Conservation (phyloP, 2,329 filamentous ascomycete species). For the Fusarium phyllophilum region DNA sequence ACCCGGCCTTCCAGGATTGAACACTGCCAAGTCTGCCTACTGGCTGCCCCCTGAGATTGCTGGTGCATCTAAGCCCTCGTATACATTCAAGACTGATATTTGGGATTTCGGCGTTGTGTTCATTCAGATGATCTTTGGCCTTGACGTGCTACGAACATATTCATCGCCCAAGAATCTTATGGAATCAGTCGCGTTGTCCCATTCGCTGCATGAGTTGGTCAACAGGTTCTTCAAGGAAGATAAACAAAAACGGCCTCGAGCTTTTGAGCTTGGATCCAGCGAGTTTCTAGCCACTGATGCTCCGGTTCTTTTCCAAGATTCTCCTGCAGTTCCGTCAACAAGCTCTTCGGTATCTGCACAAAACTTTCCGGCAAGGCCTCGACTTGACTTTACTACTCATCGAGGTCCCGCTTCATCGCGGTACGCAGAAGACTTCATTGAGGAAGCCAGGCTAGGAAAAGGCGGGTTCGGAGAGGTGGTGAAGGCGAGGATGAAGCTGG, state of each 20-base stretch:
- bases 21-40: constrained; percentile 77
- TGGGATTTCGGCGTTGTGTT: constrained; percentile 96
- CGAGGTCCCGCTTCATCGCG: constrained; percentile 69
- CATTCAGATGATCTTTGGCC: constrained; percentile 92
- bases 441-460: constrained; percentile 88
- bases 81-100: constrained; percentile 85
- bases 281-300: constrained; percentile 75
- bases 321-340: constrained; percentile 52
- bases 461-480: constrained; percentile 97
- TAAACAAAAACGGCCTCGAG: constrained; percentile 83
- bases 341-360: constrained; percentile 57
- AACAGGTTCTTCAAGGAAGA: constrained; percentile 86
- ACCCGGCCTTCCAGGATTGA: constrained; percentile 61
- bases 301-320: constrained; percentile 63
- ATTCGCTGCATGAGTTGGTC: constrained; percentile 81
- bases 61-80: constrained; percentile 67
- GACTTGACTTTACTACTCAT: constrained; percentile 69
- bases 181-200: constrained; percentile 76
- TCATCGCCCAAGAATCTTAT: constrained; percentile 81
- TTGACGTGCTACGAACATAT: constrained; percentile 79
- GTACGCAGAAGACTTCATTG: constrained; percentile 89
- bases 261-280: constrained; percentile 76
- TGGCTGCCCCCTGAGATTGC: constrained; percentile 86
- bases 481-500: constrained; percentile 92
- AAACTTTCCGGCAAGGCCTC: constrained; percentile 59